phyloP scores from a whole-genome alignment of 768 basidiomycete species.

The Lenzites betulinus region DNA sequence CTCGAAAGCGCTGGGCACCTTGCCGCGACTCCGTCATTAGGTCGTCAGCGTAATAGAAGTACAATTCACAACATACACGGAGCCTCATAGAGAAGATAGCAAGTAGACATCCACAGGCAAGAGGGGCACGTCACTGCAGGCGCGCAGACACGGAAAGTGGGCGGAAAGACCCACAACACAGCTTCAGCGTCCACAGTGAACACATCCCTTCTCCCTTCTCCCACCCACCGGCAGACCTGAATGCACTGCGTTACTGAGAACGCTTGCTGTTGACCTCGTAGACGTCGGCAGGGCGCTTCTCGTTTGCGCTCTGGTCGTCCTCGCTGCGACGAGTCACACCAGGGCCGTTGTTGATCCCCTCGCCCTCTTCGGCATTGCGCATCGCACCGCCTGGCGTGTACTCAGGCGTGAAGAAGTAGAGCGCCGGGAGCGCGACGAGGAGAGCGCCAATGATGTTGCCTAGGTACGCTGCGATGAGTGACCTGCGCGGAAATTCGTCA shows the following conservation, averaged over 20 bases:
- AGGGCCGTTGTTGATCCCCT: slow-evolving; percentile 13
- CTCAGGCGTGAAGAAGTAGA: slow-evolving; percentile 64
- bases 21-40: too few species aligned
- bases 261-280: slow-evolving; percentile 17
- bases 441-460: slow-evolving; percentile 71
- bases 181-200: too few species aligned
- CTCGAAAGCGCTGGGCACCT: too few species aligned
- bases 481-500: slow-evolving; percentile 36
- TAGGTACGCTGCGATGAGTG: slow-evolving; percentile 62
- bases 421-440: slow-evolving; percentile 62
- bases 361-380: slow-evolving; percentile 26
- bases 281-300: slow-evolving; percentile 2
- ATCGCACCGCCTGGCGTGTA: slow-evolving; percentile 33
- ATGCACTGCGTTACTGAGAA: not conserved
- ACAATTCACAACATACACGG: too few species aligned
- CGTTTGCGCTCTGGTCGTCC: not conserved
- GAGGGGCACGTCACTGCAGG: too few species aligned
- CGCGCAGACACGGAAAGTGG: too few species aligned
- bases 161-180: too few species aligned
- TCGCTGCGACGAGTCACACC: not conserved
- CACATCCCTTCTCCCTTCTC: too few species aligned
- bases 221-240: not conserved
- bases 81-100: too few species aligned
- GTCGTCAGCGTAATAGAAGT: too few species aligned
- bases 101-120: too few species aligned